Percentiles rank a stretch among this genome's conserved stretches.
These are phyloP conservation scores for Suillus alpinus DNA, from an alignment of 768 basidiomycete genomes.

Conservation along the genomic window DNA sequence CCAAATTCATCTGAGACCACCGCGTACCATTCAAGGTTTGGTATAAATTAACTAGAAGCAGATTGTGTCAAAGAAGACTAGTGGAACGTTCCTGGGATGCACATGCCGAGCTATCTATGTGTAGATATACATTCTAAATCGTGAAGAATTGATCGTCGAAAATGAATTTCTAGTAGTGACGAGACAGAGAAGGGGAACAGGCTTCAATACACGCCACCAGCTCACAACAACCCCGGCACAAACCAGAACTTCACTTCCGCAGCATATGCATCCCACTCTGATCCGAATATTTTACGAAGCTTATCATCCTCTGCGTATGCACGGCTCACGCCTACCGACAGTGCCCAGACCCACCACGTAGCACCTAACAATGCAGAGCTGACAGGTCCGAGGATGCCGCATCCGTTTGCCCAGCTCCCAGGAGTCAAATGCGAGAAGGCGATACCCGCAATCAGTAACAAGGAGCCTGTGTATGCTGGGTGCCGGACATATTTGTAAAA, in stretches of 20 bases:
- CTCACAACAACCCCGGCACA: constrained; percentile 43
- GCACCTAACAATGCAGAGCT: constrained; percentile 37
- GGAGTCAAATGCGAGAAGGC: constrained; percentile 44
- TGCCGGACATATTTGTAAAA: constrained; percentile 53
- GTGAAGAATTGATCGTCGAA: not conserved
- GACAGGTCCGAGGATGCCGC: constrained; percentile 22
- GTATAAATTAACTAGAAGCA: not conserved
- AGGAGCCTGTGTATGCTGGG: constrained; percentile 53
- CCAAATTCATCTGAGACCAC: not conserved
- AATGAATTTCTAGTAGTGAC: not conserved
- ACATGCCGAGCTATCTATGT: not conserved
- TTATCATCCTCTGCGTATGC: constrained; percentile 51
- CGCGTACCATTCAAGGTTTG: not conserved
- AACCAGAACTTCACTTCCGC: constrained; percentile 47
- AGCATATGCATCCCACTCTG: constrained; percentile 50
- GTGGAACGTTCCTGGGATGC: not conserved
- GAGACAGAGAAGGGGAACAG: not conserved
- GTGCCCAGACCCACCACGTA: constrained; percentile 49
- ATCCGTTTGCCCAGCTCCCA: constrained; percentile 48
- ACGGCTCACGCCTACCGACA: constrained; percentile 46
- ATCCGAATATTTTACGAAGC: constrained; percentile 43
- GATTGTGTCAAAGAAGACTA: not conserved
- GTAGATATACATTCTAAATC: not conserved
- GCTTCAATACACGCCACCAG: not conserved
- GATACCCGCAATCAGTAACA: constrained; percentile 46